Evolutionary conservation across 2,329 filamentous ascomycete species (phyloP).

Genomic region (Diaporthe sp.): DNA sequence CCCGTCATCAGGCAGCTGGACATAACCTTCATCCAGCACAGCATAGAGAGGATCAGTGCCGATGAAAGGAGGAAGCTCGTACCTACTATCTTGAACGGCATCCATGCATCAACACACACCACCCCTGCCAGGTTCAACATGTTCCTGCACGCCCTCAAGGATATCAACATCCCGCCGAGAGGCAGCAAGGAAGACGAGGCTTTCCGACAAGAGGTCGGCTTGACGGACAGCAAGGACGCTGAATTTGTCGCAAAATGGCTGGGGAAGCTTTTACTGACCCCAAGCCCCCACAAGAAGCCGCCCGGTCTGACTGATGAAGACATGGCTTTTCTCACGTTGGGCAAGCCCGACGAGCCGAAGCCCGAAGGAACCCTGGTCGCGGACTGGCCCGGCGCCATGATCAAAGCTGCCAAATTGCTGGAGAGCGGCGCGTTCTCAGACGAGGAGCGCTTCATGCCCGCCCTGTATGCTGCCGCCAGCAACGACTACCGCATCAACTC

Average conservation of each 20-base stretch:
- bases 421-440: slow-evolving; percentile 90
- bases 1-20: slow-evolving; percentile 89
- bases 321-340: slow-evolving; percentile 77
- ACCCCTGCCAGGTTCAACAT: slow-evolving; percentile 82
- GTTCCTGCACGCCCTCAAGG: slow-evolving; percentile 80
- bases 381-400: slow-evolving; percentile 78
- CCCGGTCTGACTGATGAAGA: slow-evolving; percentile 76
- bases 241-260: slow-evolving; percentile 81
- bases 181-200: slow-evolving; percentile 83
- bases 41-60: slow-evolving; percentile 65
- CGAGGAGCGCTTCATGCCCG: slow-evolving; percentile 84
- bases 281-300: slow-evolving; percentile 48
- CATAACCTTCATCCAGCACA: slow-evolving; percentile 89
- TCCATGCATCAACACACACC: slow-evolving; percentile 69
- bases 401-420: slow-evolving; percentile 78
- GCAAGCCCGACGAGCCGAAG: slow-evolving; percentile 69
- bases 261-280: slow-evolving; percentile 75
- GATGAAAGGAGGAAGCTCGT: slow-evolving; percentile 79
- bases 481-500: slow-evolving; percentile 84
- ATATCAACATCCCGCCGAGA: slow-evolving; percentile 79
- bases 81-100: slow-evolving; percentile 77
- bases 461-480: slow-evolving; percentile 86
- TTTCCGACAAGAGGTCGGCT: slow-evolving; percentile 75
- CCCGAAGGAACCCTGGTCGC: slow-evolving; percentile 78
- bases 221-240: slow-evolving; percentile 78